phyloP scores from a whole-genome alignment of 2,329 filamentous ascomycete genomes.

The Colletotrichum lindemuthianum region DNA sequence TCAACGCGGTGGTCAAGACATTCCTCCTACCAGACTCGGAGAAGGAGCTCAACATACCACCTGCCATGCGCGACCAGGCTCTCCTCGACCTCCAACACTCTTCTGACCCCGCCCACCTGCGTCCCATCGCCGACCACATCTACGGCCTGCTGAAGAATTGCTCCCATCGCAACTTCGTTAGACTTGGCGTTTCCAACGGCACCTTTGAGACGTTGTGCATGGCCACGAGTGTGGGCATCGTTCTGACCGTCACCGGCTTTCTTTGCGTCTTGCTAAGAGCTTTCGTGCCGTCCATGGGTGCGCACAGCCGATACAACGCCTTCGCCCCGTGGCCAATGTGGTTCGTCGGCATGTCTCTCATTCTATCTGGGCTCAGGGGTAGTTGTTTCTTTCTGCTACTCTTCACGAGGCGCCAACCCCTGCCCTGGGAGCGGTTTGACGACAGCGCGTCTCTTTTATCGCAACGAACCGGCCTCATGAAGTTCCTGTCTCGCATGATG shows the following conservation, averaged over 20 bases:
- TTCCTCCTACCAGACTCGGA: slow-evolving; percentile 53
- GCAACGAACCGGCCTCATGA: slow-evolving; percentile 41
- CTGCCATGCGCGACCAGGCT: slow-evolving; percentile 50
- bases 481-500: slow-evolving; percentile 51
- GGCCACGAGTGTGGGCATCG: slow-evolving; percentile 54
- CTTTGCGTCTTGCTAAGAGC: slow-evolving; percentile 52
- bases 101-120: slow-evolving; percentile 51
- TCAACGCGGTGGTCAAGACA: slow-evolving; percentile 51
- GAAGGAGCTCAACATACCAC: slow-evolving; percentile 60
- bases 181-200: slow-evolving; percentile 63
- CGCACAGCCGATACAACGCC: slow-evolving; percentile 52
- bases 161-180: slow-evolving; percentile 61
- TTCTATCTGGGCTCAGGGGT: slow-evolving; percentile 56
- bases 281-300: slow-evolving; percentile 49
- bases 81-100: slow-evolving; percentile 48
- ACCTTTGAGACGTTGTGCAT: slow-evolving; percentile 60
- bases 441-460: slow-evolving; percentile 44
- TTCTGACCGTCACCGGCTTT: slow-evolving; percentile 51
- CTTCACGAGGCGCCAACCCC: slow-evolving; percentile 55
- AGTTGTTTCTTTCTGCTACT: slow-evolving; percentile 60
- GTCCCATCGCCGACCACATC: slow-evolving; percentile 56
- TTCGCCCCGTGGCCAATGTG: slow-evolving; percentile 57
- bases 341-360: slow-evolving; percentile 54
- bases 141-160: slow-evolving; percentile 58
- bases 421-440: slow-evolving; percentile 60